Percentiles rank a stretch among this genome's conserved stretches.
Evolutionary conservation across 2,329 filamentous ascomycete genomes (phyloP).

Genomic region (Massarina eburnea): DNA sequence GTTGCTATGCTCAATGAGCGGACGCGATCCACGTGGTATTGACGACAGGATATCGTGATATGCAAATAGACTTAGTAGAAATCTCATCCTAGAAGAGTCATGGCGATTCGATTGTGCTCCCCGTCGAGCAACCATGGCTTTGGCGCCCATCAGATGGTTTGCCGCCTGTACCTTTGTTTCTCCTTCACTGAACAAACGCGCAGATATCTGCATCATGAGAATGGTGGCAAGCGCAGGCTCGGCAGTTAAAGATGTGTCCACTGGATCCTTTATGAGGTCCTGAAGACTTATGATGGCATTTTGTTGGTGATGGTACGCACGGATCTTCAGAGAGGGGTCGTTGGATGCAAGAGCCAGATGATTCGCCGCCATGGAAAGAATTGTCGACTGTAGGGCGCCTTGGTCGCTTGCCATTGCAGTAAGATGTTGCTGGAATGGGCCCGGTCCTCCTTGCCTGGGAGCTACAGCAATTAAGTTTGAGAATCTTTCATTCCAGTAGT

Average conservation of each 20-base stretch:
- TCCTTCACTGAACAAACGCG: slow-evolving; percentile 30
- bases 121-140: slow-evolving; percentile 31
- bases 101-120: slow-evolving; percentile 9
- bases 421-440: slow-evolving; percentile 30
- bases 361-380: slow-evolving; percentile 36
- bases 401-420: slow-evolving; percentile 30
- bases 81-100: slow-evolving; percentile 23
- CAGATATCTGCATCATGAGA: slow-evolving; percentile 38
- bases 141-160: slow-evolving; percentile 33
- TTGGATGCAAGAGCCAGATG: slow-evolving; percentile 26
- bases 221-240: slow-evolving; percentile 33
- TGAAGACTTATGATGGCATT: slow-evolving; percentile 31
- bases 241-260: slow-evolving; percentile 9
- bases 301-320: slow-evolving; percentile 31
- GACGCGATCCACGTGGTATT: slow-evolving; percentile 28
- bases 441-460: slow-evolving; percentile 18
- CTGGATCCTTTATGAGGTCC: slow-evolving; percentile 16
- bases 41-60: slow-evolving; percentile 38
- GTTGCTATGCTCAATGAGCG: slow-evolving; percentile 22
- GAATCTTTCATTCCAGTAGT: slow-evolving; percentile 31
- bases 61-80: slow-evolving; percentile 32
- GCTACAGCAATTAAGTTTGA: slow-evolving; percentile 28
- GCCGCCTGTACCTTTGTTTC: slow-evolving; percentile 22
- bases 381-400: slow-evolving; percentile 29
- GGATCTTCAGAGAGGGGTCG: slow-evolving; percentile 20